Conservation (phyloP, 163 green algal species). For the Prototheca cutis region DNA sequence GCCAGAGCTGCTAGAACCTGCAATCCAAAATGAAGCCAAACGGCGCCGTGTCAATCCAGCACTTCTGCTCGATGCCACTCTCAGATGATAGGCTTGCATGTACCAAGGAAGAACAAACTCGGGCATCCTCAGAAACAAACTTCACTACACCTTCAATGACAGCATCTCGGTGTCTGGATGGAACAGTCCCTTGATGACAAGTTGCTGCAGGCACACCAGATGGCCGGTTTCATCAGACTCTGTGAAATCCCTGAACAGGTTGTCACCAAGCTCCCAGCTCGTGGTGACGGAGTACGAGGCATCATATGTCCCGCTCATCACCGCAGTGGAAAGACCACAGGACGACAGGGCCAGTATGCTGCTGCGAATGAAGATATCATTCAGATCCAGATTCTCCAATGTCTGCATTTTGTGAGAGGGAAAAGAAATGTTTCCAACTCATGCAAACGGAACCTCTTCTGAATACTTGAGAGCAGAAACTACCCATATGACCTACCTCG, state of each 20-base stretch:
- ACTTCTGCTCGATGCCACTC: too few relatives aligned
- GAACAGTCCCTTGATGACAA: conserved; percentile 72
- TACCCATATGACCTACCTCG: too few relatives aligned
- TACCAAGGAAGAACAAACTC: too few relatives aligned
- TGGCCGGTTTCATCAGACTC: conserved; percentile 14
- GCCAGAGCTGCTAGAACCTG: conserved; percentile 43
- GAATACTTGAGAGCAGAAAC: too few relatives aligned
- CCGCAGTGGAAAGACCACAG: neutral
- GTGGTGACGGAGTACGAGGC: neutral
- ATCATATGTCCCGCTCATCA: neutral
- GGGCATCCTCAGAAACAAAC: too few relatives aligned
- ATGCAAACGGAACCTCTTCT: too few relatives aligned
- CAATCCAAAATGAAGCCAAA: too few relatives aligned
- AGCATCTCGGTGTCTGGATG: conserved; percentile 45
- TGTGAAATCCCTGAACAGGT: neutral
- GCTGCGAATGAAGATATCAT: conserved; percentile 47
- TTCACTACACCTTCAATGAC: conserved; percentile 15
- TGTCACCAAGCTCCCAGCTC: neutral
- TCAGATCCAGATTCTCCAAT: conserved; percentile 51
- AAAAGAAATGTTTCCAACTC: too few relatives aligned
- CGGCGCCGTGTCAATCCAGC: too few relatives aligned
- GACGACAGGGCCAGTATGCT: conserved; percentile 57
- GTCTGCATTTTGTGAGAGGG: conserved; percentile 20
- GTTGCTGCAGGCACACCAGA: conserved; percentile 55
- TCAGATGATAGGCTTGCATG: too few relatives aligned